These are phyloP conservation scores for Ophiostoma himal-ulmi DNA, from an alignment of 2,329 filamentous ascomycete species.

Conservation along the genomic window DNA sequence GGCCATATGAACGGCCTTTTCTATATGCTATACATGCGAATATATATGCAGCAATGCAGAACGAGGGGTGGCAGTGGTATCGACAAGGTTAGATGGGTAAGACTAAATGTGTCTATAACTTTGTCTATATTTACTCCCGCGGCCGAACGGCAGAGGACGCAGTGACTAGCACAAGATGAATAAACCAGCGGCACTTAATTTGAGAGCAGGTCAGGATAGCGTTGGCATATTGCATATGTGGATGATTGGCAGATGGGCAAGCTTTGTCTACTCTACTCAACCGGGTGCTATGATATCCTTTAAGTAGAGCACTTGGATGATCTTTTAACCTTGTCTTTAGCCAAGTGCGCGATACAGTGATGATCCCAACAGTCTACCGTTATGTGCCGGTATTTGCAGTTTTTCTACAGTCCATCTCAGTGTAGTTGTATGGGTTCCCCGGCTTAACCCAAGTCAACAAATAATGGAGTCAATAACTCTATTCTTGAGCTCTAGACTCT, in stretches of 20 bases:
- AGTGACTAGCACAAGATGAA: background rate
- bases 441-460: background rate
- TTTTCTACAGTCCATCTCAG: background rate
- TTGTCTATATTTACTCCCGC: background rate
- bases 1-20: background rate
- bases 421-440: background rate
- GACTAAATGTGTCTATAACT: background rate
- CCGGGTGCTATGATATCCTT: background rate
- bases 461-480: background rate
- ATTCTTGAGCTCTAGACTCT: background rate
- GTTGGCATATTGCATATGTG: background rate
- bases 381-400: background rate
- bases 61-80: background rate
- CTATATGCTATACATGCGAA: background rate
- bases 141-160: background rate
- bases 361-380: background rate
- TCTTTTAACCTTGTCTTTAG: background rate
- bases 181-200: background rate
- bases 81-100: background rate
- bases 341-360: background rate
- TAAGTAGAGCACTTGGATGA: background rate
- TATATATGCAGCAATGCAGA: background rate
- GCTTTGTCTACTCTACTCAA: background rate
- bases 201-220: background rate
- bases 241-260: background rate